Base-by-base conservation (phyloP, 345 rosid genomes). In the Brassica carinata region DNA sequence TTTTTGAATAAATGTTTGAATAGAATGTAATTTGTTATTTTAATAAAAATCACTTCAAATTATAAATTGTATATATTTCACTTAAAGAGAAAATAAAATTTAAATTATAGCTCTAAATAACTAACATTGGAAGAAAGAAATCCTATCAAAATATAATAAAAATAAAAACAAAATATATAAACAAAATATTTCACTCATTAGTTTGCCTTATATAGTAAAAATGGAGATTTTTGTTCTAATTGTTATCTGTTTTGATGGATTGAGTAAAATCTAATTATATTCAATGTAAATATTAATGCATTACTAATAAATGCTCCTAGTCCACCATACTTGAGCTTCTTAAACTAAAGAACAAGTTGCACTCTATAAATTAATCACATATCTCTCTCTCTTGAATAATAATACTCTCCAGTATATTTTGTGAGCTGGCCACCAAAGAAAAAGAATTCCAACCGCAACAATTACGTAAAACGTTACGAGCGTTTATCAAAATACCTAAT, bases 401-500 rank as follows among this genome's bases (percentile, higher is more conserved):
- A 51, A 29, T 29, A 29, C 31, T 29, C 57, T 14, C 58, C 58
- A 51, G 2, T 51, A 51, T 51, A 5, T 51, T 5, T 51, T 51
- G 17, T 55, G 67, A 64, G 67, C 34, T 64, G 67, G 67, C 67
- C 19, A 64, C 40, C 67, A 30, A 64, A 64, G 61, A 55, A 64
- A 30, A 63, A 61, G 5, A 14, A 48, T 23, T 27, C 45, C 14
- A 71, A 72, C 33, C 73, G 73, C 77, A 71, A 17, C 77, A 66
- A 66, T 30, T 19, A 62, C 53, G 19, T 18, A 7, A 58, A 71
- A 65, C 77, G 77, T 15, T 63, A 23, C 2, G 14, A 66, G 67
- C 76, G 79, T 70, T 64, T 2, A 71, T 6, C n/a, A 5, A 29
- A 64, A 71, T 0, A 75, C 62, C 61, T 64, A 69, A 80, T 36